Conservation (phyloP, 805 yeast genomes). For the Cyberlindnera japonica region DNA sequence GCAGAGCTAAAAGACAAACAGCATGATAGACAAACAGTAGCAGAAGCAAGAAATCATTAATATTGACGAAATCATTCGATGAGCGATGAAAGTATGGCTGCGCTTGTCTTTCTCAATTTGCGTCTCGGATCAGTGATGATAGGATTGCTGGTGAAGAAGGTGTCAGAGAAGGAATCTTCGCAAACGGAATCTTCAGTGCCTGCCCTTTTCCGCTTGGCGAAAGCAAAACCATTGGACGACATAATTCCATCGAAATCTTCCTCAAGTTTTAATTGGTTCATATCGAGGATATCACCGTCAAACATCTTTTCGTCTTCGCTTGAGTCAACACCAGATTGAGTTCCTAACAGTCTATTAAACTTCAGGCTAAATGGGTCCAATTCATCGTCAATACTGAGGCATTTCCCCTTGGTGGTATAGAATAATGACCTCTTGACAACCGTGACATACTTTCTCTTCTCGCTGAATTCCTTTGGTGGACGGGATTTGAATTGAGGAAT, state of each 20-base stretch:
- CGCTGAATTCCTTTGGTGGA: neutral
- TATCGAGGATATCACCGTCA: neutral
- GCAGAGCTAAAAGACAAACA: neutral
- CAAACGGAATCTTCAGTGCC: slow-evolving; percentile 7
- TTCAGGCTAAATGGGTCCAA: slow-evolving; percentile 3
- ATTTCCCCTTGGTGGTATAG: slow-evolving; percentile 13
- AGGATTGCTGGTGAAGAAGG: slow-evolving; percentile 18
- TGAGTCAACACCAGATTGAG: slow-evolving; percentile 2
- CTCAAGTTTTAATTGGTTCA: neutral
- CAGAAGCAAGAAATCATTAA: neutral
- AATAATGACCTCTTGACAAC: slow-evolving; percentile 6
- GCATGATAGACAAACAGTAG: neutral
- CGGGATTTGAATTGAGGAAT: neutral
- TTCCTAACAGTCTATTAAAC: neutral
- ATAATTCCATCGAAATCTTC: slow-evolving; percentile 1
- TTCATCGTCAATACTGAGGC: slow-evolving; percentile 16
- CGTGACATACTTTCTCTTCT: no score
- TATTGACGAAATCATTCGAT: neutral
- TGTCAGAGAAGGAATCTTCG: neutral
- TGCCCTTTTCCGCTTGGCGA: slow-evolving; percentile 7
- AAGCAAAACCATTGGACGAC: slow-evolving; percentile 5
- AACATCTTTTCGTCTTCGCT: slow-evolving; percentile 6
- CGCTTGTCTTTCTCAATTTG: slow-evolving; percentile 14
- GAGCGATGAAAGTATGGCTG: slow-evolving; percentile 7
- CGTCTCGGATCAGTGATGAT: slow-evolving; percentile 11